Evolutionary conservation across 2,329 filamentous ascomycete genomes (phyloP), one percentile per base, ranked within the genome.

Genomic region (Esteya vermicola): DNA sequence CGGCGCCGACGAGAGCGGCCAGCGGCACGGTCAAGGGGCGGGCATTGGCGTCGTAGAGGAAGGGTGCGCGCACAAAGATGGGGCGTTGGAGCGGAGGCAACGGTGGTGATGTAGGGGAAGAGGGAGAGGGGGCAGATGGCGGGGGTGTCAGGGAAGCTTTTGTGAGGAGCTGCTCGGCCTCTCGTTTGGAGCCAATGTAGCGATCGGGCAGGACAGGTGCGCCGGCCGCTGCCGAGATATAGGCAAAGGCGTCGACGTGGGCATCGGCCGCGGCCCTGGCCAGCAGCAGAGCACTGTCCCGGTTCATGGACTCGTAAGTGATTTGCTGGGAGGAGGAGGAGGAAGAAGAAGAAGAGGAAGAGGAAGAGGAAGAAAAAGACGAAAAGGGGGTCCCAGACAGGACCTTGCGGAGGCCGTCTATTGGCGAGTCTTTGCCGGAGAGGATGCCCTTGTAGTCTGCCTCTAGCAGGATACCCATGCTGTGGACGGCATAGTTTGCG

Each of bases 261-360:
- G 75, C 73, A 26, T 63, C 63, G 21, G 70, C 69, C 2, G 86
- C 78, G 55, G 89, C 83, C 52, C 80, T 76, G 13, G 89, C 91
- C 13, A 95, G 70, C 40, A 80, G 72, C 45, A 96, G 75, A 36
- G 89, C 89, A 63, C 67, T 75, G 62, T 96, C 89, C 42, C 91
- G 75, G 63, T 98, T 98, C 85, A 98, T 95, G 45, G 86, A 70
- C 64, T 96, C 91, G 64, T 98, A 98, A 16, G 89, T 95, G 52
- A 94, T 68, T 60, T 91, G 45, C 13, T 14, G 23, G n/a, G 35
- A 1, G 9, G 9, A 9, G 12, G 27, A n/a, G 8, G 21, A n/a
- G 10, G 32, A 3, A 9, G 28, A 2, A 6, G 21, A 2, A 3
- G 22, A 20, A 18, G 25, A 19, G 2, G 37, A 16, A 6, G 20